Percentiles rank a stretch among this genome's conserved stretches.
These are phyloP conservation scores for Spergularia azorica DNA, from an alignment of 179 eudicot genomes.

Conservation along the genomic window DNA sequence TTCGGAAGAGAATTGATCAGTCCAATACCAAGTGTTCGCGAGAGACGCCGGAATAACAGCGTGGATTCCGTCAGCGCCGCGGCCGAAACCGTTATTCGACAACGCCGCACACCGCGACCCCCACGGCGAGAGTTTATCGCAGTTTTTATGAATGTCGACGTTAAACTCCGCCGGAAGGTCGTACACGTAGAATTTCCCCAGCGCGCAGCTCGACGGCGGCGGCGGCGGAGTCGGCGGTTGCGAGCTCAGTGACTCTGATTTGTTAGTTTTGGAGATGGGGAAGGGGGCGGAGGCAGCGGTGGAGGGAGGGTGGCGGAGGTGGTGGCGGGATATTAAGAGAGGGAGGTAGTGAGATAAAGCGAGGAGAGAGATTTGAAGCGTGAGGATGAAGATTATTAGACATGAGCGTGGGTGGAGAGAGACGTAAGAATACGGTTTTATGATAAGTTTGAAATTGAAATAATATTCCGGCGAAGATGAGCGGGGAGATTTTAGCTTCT, in stretches of 20 bases:
- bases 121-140: constrained; percentile 62
- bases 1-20: constrained; percentile 79
- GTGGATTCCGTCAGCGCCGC: constrained; percentile 34
- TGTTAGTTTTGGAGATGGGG: background rate
- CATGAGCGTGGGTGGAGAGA: constrained; percentile 59
- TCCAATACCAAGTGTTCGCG: constrained; percentile 58
- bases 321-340: background rate
- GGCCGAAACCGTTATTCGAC: constrained; percentile 68
- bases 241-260: background rate
- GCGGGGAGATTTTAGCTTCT: constrained; percentile 37
- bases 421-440: constrained; percentile 31
- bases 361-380: constrained; percentile 63
- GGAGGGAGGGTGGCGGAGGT: background rate
- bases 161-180: constrained; percentile 61
- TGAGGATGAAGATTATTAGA: constrained; percentile 55
- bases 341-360: constrained; percentile 35
- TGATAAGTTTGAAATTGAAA: background rate
- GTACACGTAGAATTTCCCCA: constrained; percentile 61
- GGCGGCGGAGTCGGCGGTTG: background rate
- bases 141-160: constrained; percentile 46
- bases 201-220: constrained; percentile 24
- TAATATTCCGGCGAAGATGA: constrained; percentile 7
- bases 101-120: constrained; percentile 55
- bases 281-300: background rate
- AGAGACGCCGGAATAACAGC: constrained; percentile 44